Conservation (phyloP, 164 flowering plant species). For the Warburgia ugandensis region DNA sequence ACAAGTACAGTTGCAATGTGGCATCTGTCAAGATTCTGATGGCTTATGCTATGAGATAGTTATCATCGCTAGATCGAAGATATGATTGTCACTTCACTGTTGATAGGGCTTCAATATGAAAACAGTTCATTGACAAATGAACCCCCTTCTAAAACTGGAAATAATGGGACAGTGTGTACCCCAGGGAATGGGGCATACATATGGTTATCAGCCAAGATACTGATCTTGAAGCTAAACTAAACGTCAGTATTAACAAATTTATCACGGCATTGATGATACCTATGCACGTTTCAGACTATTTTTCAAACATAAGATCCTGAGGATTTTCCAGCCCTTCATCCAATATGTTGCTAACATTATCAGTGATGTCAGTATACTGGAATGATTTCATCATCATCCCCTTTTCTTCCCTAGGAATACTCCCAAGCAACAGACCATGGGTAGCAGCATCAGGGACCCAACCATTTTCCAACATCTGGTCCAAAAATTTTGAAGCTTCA, state of each 20-base stretch:
- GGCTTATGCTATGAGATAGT: background rate
- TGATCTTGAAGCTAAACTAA: too few relatives aligned
- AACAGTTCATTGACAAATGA: background rate
- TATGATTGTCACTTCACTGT: background rate
- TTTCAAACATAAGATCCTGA: slow-evolving; percentile 7
- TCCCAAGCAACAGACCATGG: slow-evolving; percentile 48
- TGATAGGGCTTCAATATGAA: background rate
- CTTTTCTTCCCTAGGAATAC: slow-evolving; percentile 16
- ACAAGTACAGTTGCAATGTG: background rate
- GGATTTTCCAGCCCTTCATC: slow-evolving; percentile 36
- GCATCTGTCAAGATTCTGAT: background rate
- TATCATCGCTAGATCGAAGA: background rate
- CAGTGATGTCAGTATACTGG: slow-evolving; percentile 19
- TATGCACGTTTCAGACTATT: too few relatives aligned
- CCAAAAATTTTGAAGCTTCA: slow-evolving; percentile 43
- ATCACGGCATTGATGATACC: too few relatives aligned
- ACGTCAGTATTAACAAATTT: background rate
- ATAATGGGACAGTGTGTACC: too few relatives aligned
- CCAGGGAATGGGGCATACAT: background rate
- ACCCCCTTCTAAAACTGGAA: background rate
- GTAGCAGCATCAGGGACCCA: slow-evolving; percentile 65
- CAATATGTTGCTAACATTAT: slow-evolving; percentile 49
- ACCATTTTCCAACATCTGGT: slow-evolving; percentile 65
- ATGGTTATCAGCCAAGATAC: too few relatives aligned
- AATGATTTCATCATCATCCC: background rate